Base-by-base conservation (phyloP, 371 early-diverging fungal species). In the Actinomucor elegans region DNA sequence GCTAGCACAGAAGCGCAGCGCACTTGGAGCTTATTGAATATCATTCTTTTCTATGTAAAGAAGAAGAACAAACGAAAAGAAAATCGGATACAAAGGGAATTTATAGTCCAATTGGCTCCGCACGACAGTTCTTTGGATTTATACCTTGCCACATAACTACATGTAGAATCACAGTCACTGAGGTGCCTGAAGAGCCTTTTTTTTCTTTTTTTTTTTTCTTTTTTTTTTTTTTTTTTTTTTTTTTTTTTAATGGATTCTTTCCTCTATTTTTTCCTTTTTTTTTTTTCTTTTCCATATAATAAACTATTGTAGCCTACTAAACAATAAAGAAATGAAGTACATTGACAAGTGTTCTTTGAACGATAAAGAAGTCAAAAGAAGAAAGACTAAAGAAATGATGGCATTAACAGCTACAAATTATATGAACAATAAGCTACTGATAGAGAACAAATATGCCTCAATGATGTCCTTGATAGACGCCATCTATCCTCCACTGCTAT, bases 401-500 rank as follows among this genome's bases (percentile, higher is more conserved):
- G 54, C 44, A 24, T 29, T 35, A 40, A 28, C 33, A 8, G 48
- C 47, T 40, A 32, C 48, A n/a, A 48, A 42, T 33, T 53, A 45
- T 29, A 45, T 53, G 26, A 48, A 58, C 15, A 48, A 41, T 26
- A 35, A 56, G n/a, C 26, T 57, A 9, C 59, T 48, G 7, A 63
- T 59, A 28, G 53, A 55, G 32, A 59, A 67, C 28, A 52, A 60
- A 37, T 59, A 57, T 26, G 45, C 41, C 23, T 64, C 68, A 10
- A 23, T 69, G 21, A 52, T 66, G 14, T 41, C 62, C 20, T 47
- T 69, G 12, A 66, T 69, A 31, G 69, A 69, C 14, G 48, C 52
- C 12, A 55, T 61, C 23, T 69, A 69, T 55, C 69, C 69, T 15
- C 66, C 69, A 23, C 20, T 52, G n/a, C 14, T 65, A 11, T 69